phyloP scores from a whole-genome alignment of 305 asterid genomes.

The Coffea humblotiana region DNA sequence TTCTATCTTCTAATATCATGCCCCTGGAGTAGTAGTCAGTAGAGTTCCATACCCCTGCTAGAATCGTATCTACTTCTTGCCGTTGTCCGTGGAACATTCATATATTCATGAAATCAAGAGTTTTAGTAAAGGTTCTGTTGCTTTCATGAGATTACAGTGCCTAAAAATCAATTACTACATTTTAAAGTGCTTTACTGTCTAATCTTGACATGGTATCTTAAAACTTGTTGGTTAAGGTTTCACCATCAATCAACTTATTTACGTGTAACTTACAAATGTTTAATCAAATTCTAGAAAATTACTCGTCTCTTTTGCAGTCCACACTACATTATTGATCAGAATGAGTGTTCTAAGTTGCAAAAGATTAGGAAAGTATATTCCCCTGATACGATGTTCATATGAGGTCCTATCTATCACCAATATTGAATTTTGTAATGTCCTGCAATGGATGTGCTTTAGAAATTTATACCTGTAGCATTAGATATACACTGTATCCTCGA shows the following conservation, averaged over 20 bases:
- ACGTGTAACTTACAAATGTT: background rate
- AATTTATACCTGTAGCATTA: too few relatives aligned
- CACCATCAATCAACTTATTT: background rate
- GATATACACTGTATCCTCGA: background rate
- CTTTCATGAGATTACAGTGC: background rate
- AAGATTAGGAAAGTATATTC: too few relatives aligned
- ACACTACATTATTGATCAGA: background rate
- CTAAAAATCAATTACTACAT: background rate
- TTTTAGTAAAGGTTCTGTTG: background rate
- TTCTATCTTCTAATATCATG: background rate
- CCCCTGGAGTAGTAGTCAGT: background rate
- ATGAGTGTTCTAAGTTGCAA: background rate
- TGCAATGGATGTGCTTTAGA: background rate
- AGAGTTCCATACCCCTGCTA: too few relatives aligned
- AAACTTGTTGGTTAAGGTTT: background rate
- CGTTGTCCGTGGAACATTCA: too few relatives aligned
- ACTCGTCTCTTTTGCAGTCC: too few relatives aligned
- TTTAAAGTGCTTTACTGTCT: background rate
- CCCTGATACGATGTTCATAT: too few relatives aligned
- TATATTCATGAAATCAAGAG: background rate
- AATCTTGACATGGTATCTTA: background rate
- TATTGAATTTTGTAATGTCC: too few relatives aligned
- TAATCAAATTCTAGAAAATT: background rate
- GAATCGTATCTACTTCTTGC: too few relatives aligned
- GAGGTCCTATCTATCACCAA: too few relatives aligned